Conservation (phyloP, 257 asterid genomes). For the Solanum tacnaense region DNA sequence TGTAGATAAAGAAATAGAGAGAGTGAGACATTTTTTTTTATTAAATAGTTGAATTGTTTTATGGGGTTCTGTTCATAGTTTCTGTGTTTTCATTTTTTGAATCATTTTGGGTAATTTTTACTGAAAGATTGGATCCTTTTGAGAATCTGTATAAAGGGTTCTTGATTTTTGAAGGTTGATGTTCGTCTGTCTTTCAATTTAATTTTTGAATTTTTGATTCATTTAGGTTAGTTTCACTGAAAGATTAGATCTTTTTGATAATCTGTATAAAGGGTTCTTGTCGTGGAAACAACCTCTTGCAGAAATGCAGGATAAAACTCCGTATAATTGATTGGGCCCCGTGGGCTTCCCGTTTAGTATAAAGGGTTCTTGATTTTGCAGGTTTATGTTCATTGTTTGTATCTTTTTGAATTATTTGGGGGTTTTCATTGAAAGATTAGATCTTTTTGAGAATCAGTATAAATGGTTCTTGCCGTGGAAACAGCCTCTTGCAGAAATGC, state of each 20-base stretch:
- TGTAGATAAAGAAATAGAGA: not conserved
- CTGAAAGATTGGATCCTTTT: not conserved
- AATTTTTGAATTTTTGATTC: not conserved
- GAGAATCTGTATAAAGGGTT: not conserved
- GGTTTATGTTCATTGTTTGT: not conserved
- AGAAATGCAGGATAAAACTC: not conserved
- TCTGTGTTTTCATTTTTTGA: not conserved
- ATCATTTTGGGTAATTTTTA: not conserved
- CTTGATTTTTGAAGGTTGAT: not conserved
- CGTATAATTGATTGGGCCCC: not conserved
- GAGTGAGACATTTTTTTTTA: not conserved
- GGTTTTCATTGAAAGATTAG: not conserved
- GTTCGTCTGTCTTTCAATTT: not conserved
- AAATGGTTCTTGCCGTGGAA: not conserved
- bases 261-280: not conserved
- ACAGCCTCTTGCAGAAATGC: not conserved
- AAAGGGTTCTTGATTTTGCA: not conserved
- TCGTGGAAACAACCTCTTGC: not conserved
- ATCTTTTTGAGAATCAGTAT: not conserved
- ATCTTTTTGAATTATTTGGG: not conserved
- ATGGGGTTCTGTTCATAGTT: slow-evolving; percentile 4
- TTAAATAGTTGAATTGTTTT: slow-evolving; percentile 8
- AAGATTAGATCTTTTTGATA: not conserved
- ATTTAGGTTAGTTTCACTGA: not conserved
- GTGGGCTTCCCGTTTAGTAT: not conserved